phyloP scores from a whole-genome alignment of 306 rosid genomes.

The Dalbergia cultrata region DNA sequence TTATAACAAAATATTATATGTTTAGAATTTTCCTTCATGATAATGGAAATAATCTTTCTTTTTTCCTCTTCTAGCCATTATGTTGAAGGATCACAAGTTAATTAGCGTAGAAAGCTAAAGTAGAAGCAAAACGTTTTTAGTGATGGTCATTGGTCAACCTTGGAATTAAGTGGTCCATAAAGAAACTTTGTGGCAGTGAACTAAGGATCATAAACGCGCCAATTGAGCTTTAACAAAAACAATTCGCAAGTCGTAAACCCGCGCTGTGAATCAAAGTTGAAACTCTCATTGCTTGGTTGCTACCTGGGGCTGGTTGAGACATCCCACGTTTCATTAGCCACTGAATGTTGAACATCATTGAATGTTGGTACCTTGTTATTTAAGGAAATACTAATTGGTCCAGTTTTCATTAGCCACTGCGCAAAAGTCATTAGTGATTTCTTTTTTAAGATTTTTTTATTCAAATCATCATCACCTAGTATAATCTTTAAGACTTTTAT shows the following conservation, averaged over 20 bases:
- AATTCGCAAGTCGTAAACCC: not conserved
- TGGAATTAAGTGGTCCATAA: not conserved
- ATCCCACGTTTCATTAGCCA: conserved; percentile 46
- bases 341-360: conserved; percentile 20
- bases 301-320: conserved; percentile 36
- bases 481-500: conserved; percentile 18
- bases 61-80: too few species aligned
- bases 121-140: not conserved
- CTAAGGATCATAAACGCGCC: not conserved
- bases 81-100: too few species aligned
- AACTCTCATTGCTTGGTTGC: conserved; percentile 32
- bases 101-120: not conserved
- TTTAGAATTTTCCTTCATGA: not conserved
- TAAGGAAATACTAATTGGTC: conserved; percentile 44
- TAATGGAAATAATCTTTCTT: too few species aligned
- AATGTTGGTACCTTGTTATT: conserved; percentile 39
- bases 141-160: not conserved
- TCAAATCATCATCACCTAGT: not conserved
- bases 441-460: conserved; percentile 25
- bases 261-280: not conserved
- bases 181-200: not conserved
- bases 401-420: conserved; percentile 36
- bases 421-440: conserved; percentile 21
- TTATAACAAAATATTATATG: too few species aligned
- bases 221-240: not conserved